Evolutionary conservation across 371 early-diverging fungal genomes (phyloP).

Genomic region (Blakeslea trispora): DNA sequence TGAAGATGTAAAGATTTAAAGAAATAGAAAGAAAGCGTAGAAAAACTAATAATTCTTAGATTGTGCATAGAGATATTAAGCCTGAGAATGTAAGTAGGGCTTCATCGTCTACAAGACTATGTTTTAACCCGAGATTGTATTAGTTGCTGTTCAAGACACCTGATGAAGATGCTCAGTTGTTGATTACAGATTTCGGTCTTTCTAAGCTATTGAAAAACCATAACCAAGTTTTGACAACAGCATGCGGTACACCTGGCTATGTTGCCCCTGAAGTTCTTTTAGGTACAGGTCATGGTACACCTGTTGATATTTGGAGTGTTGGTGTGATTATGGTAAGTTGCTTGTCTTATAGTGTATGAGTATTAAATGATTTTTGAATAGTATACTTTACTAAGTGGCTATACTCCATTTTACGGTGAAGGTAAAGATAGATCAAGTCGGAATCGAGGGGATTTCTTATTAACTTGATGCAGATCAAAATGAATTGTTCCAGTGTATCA

Average conservation of each 20-base stretch:
- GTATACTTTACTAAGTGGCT: conserved; percentile 85
- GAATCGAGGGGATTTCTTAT: neutral
- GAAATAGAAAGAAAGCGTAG: neutral
- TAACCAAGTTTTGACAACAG: conserved; percentile 70
- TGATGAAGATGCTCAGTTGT: conserved; percentile 54
- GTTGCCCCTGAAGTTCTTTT: conserved; percentile 86
- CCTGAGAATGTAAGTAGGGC: conserved; percentile 70
- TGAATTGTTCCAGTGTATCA: conserved; percentile 61
- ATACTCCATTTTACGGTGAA: conserved; percentile 89
- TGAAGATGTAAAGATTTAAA: conserved; percentile 55
- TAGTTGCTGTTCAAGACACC: conserved; percentile 62
- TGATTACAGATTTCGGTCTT: conserved; percentile 84
- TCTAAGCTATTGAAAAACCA: conserved; percentile 71
- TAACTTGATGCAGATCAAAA: conserved; percentile 41
- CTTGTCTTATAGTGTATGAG: neutral
- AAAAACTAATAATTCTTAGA: conserved; percentile 26
- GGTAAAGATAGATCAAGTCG: conserved; percentile 26
- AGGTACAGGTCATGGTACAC: conserved; percentile 67
- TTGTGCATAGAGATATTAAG: conserved; percentile 88
- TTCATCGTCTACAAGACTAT: no score
- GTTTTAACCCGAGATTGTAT: neutral
- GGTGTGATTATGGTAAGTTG: conserved; percentile 78
- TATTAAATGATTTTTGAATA: conserved; percentile 4
- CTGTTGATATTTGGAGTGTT: conserved; percentile 88
- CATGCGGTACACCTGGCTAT: conserved; percentile 88